A percentile compares a stretch with the other conserved stretches of the same genome.
Conservation (phyloP, 768 basidiomycete species). For the Lentinus tigrinus region DNA sequence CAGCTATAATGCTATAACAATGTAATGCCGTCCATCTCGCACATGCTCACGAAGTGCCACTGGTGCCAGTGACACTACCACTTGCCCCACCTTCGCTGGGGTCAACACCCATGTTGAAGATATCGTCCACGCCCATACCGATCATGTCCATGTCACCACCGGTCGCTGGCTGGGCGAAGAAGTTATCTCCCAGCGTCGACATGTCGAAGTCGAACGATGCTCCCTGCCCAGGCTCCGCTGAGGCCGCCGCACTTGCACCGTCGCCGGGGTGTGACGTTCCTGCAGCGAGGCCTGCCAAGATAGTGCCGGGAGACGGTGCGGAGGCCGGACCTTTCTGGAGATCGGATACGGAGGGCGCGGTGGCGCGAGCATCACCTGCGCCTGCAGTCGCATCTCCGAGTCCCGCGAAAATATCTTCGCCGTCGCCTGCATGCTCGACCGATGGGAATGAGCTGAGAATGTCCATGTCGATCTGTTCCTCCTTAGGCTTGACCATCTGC, state of each 20-base stretch:
- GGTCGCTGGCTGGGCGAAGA: slow-evolving; percentile 42
- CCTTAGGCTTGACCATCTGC: slow-evolving; percentile 14
- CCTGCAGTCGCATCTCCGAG: not conserved
- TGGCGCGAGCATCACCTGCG: not conserved
- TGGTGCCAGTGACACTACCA: not conserved
- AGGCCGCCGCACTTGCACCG: not conserved
- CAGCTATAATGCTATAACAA: not conserved
- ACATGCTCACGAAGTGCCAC: no score
- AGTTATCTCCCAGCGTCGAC: slow-evolving; percentile 38
- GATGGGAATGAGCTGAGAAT: slow-evolving; percentile 8
- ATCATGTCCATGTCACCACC: slow-evolving; percentile 45
- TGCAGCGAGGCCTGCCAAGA: slow-evolving; percentile 43
- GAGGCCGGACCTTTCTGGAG: not conserved
- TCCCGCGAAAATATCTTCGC: slow-evolving; percentile 14
- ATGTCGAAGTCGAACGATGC: slow-evolving; percentile 49
- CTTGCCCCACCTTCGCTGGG: not conserved
- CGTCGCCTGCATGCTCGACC: not conserved
- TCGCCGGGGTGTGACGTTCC: slow-evolving; percentile 17
- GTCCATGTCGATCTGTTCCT: slow-evolving; percentile 18
- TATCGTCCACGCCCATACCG: slow-evolving; percentile 57
- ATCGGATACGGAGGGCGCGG: not conserved
- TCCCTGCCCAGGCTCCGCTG: slow-evolving; percentile 20
- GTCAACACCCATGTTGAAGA: slow-evolving; percentile 42
- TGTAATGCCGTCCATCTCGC: not conserved
- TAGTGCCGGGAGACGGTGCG: slow-evolving; percentile 15